Evolutionary conservation across 306 rosid genomes (phyloP), one percentile per base, ranked within the genome.

Genomic region (Vachellia pachyceras): DNA sequence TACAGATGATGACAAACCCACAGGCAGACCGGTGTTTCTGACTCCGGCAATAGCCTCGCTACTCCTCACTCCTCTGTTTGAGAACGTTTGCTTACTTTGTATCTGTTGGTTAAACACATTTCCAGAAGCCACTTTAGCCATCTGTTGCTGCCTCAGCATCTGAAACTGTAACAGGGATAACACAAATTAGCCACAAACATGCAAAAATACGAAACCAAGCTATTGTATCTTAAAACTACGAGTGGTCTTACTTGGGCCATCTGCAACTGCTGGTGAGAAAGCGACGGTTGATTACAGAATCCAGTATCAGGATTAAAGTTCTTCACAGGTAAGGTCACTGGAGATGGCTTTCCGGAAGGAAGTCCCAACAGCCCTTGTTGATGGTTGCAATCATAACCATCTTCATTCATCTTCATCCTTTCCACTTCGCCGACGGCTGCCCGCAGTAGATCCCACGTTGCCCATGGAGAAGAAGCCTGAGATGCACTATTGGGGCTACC

Each of bases 371-470:
- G 13, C 12, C 82, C 89, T 78, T 82, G 70, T 77, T 79, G 65
- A 3, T 61, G 76, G 83, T 55, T 33, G 36, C 76, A 77, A 12
- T 47, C 76, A 58, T 44, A 42, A 20, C 12, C 50, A 63, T 85
- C 85, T 72, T 91, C 89, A 5, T 6, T 80, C 63, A 87, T 68
- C 1, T 83, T 86, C 92, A 90, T 87, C 88, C 83, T 85, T 35
- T 89, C 97, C 0, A 90, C 90, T 58, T 91, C 90, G 25, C 89
- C 95, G 23, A 94, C 97, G 9, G 92, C 95, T 23, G 97, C 94
- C 20, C 76, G 85, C 25, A 95, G 89, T 58, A 95, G 90, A 88
- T 95, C 93, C 87, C 82, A 89, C 3, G 91, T 90, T 15, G 89
- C 77, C 75, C 83, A 78, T 18, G 84, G 84, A 0, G 90, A 81